Base-by-base conservation (phyloP, 169 alveolate species). In the Ichthyophthirius multifiliis region DNA sequence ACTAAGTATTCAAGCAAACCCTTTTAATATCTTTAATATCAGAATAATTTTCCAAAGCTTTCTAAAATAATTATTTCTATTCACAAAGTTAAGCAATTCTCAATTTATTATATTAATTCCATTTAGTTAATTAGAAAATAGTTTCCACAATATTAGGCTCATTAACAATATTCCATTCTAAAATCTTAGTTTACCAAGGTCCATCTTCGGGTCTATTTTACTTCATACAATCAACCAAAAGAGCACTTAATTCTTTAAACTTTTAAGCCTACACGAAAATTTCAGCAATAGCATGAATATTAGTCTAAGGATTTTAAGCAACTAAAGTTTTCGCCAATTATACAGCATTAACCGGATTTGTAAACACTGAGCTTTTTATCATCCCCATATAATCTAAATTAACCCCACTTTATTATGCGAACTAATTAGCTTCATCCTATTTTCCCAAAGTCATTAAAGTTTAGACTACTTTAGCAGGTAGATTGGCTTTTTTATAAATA, bases 1-100 rank as follows among this genome's bases (percentile, higher is more conserved):
- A 93, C 48, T 94, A 90, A 1, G 97, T 93, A 85, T 95, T 94
- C 2, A 95, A 90, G 78, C 96, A 86, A 30, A 97, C 97, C 84
- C 99, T 95, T 93, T 95, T 97, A 41, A 97, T 95, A 75, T 97
- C 99, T 35, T 94, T 90, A 73, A 97, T 88, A 80, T 96, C 98
- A 55, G 97, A 91, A 91, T 95, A 98, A 91, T 96, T 95, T 86
- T 98, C 99, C 30, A 99, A 91, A 41, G 99, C 99, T 83, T 99
- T 92, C 80, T 98, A 99, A 89, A 83, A 97, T 74, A 98, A 88
- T 15, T 99, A 99, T 43, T 97, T 99, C 78, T 97, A 96, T 90
- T 99, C 99, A 79, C 99, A 98, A 41, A 98, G 94, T 87, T 93
- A 92, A 5, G 99, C 99, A 74, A 99, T 96, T 89, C 94, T 92